phyloP scores from a whole-genome alignment of 2,329 filamentous ascomycete genomes.

The Chrysoporthe puriensis region DNA sequence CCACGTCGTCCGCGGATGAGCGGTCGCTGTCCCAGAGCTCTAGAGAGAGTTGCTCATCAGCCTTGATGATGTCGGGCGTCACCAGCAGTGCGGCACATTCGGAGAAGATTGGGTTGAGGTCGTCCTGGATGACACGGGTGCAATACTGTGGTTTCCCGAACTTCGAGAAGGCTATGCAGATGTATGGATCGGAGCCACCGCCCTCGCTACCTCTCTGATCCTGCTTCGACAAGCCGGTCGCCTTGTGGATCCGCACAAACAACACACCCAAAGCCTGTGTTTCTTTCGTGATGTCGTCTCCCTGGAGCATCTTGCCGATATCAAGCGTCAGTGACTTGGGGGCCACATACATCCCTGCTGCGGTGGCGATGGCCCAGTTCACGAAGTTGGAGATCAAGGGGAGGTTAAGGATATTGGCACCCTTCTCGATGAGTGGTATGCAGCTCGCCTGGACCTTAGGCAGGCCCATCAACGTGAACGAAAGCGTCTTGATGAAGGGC shows the following conservation, averaged over 20 bases:
- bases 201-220: conserved; percentile 80
- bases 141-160: conserved; percentile 98
- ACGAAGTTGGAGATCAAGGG: conserved; percentile 96
- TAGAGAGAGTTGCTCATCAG: conserved; percentile 88
- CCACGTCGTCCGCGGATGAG: conserved; percentile 89
- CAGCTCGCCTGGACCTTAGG: conserved; percentile 90
- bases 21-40: conserved; percentile 97
- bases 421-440: conserved; percentile 87
- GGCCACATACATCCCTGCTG: conserved; percentile 88
- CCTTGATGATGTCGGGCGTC: conserved; percentile 87
- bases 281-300: conserved; percentile 90
- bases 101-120: conserved; percentile 90
- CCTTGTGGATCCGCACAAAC: conserved; percentile 89
- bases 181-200: conserved; percentile 92
- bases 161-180: conserved; percentile 92
- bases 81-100: conserved; percentile 86
- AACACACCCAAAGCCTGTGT: conserved; percentile 85
- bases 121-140: conserved; percentile 92
- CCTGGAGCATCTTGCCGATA: conserved; percentile 85
- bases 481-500: conserved; percentile 88
- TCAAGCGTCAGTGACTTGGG: conserved; percentile 94
- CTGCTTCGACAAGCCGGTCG: conserved; percentile 86
- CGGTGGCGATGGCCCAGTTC: conserved; percentile 89
- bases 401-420: conserved; percentile 88
- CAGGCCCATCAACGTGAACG: conserved; percentile 91